A percentile compares a stretch with the other conserved stretches of the same genome.
Conservation (phyloP, 331 rosid species). For the Dryas integrifolia region DNA sequence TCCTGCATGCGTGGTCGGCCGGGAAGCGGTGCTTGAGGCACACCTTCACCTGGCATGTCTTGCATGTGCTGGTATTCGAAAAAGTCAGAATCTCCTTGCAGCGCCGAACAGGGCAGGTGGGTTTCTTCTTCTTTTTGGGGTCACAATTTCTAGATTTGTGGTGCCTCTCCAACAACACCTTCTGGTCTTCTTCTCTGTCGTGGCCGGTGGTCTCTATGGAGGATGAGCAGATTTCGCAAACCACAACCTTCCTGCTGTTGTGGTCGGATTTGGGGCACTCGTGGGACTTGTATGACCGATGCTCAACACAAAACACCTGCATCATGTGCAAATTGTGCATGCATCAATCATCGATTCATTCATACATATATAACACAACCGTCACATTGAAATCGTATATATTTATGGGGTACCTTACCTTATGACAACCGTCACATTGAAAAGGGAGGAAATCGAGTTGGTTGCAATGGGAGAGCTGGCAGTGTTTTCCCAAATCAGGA, state of each 20-base stretch:
- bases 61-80: conserved; percentile 66
- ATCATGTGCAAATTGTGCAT: not conserved
- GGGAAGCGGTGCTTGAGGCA: conserved; percentile 86
- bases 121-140: conserved; percentile 73
- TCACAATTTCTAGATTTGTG: conserved; percentile 63
- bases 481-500: conserved; percentile 82
- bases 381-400: too few relatives aligned
- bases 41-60: conserved; percentile 63
- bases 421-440: conserved; percentile 63
- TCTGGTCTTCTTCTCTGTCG: conserved; percentile 36
- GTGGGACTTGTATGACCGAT: conserved; percentile 71
- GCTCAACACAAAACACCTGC: conserved; percentile 78
- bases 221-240: conserved; percentile 69
- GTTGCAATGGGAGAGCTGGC: conserved; percentile 62
- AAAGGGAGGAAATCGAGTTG: conserved; percentile 92
- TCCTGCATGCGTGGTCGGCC: conserved; percentile 64
- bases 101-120: conserved; percentile 61
- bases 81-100: conserved; percentile 73
- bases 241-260: conserved; percentile 74
- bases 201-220: conserved; percentile 66
- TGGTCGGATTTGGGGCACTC: conserved; percentile 65
- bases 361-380: too few relatives aligned
- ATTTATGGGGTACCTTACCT: conserved; percentile 20
- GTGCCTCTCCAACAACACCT: conserved; percentile 49
- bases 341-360: not conserved